These are phyloP conservation scores for Anisogramma anomala DNA, from an alignment of 2,329 filamentous ascomycete genomes.

Conservation along the genomic window DNA sequence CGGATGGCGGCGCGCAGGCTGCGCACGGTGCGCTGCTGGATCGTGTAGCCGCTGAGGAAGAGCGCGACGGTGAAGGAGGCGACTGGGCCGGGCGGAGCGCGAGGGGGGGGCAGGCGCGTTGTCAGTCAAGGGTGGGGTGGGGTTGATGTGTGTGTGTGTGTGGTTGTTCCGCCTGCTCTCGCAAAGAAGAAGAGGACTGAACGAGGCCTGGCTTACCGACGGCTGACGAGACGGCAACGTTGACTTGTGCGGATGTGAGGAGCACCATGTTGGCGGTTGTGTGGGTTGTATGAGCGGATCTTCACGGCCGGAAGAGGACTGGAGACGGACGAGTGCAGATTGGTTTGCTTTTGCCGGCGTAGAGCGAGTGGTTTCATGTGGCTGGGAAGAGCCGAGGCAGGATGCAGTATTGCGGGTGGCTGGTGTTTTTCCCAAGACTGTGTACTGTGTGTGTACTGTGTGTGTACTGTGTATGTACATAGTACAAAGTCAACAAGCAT, in stretches of 20 bases:
- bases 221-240: conserved; percentile 49
- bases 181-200: too few relatives aligned
- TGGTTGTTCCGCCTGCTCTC: too few relatives aligned
- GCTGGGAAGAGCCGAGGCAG: background rate
- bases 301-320: conserved; percentile 16
- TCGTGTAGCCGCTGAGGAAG: conserved; percentile 75
- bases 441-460: too few relatives aligned
- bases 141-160: too few relatives aligned
- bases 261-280: conserved; percentile 31
- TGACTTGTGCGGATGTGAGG: conserved; percentile 60
- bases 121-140: too few relatives aligned
- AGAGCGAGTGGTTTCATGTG: background rate
- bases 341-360: background rate
- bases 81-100: too few relatives aligned
- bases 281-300: conserved; percentile 17
- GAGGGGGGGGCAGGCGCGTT: too few relatives aligned
- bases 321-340: conserved; percentile 5
- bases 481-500: conserved; percentile 1
- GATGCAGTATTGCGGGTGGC: background rate
- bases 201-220: conserved; percentile 41
- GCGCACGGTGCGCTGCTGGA: conserved; percentile 76
- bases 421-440: too few relatives aligned
- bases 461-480: too few relatives aligned
- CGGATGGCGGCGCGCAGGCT: conserved; percentile 65
- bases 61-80: conserved; percentile 68